A percentile compares a stretch with the other conserved stretches of the same genome.
Evolutionary conservation across 116 monocot genomes (phyloP).

Genomic region (Dioscorea cayenensis): DNA sequence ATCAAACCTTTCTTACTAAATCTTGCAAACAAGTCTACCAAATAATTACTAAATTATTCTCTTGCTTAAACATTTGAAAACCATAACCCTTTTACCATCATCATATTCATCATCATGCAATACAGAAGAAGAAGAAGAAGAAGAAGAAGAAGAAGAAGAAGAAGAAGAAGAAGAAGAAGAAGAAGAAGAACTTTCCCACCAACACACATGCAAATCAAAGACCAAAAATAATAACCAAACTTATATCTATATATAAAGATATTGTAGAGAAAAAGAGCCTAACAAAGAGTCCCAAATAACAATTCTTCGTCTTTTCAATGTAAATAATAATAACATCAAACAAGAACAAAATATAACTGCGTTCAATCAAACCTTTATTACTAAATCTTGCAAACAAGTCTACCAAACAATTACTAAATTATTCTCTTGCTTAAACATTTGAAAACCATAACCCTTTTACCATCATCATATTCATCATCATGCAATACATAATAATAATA

Average conservation of each 20-base stretch:
- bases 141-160: constrained; percentile 4
- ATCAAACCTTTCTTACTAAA: too few species aligned
- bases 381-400: neutral
- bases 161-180: too few species aligned
- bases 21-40: neutral
- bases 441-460: neutral
- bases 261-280: neutral
- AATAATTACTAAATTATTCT: neutral
- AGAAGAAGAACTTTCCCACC: neutral
- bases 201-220: neutral
- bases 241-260: too few species aligned
- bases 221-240: neutral
- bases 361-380: too few species aligned
- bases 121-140: neutral
- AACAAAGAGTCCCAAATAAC: neutral
- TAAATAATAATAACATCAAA: too few species aligned
- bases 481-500: too few species aligned
- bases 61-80: neutral
- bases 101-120: neutral
- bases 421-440: neutral
- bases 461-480: neutral
- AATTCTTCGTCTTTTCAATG: constrained; percentile 24
- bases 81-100: neutral
- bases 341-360: too few species aligned
- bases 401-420: neutral